Conservation (phyloP, 2,329 filamentous ascomycete genomes). For the Clathrospora elynae region DNA sequence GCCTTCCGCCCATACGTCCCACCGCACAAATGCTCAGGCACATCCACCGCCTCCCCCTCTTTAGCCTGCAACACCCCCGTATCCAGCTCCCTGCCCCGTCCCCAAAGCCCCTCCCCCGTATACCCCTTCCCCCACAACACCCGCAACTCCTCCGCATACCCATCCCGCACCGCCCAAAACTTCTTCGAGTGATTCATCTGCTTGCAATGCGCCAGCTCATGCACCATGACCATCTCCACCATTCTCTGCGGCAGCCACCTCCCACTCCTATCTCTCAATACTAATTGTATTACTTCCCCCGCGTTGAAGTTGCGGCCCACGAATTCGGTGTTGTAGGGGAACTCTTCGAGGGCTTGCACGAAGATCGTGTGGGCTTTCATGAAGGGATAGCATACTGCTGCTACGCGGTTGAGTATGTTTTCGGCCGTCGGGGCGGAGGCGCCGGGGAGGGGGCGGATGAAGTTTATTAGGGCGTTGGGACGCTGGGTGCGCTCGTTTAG, state of each 20-base stretch:
- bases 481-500: slow-evolving; percentile 76
- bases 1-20: slow-evolving; percentile 70
- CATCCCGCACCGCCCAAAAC: slow-evolving; percentile 81
- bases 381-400: slow-evolving; percentile 74
- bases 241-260: slow-evolving; percentile 80
- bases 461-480: slow-evolving; percentile 78
- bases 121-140: slow-evolving; percentile 72
- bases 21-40: slow-evolving; percentile 72
- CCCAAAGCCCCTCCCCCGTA: slow-evolving; percentile 84
- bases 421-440: slow-evolving; percentile 45
- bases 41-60: slow-evolving; percentile 32
- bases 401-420: slow-evolving; percentile 46
- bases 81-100: slow-evolving; percentile 67
- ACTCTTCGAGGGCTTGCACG: slow-evolving; percentile 72
- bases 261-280: slow-evolving; percentile 69
- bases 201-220: slow-evolving; percentile 84
- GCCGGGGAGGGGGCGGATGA: slow-evolving; percentile 79
- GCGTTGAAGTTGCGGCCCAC: slow-evolving; percentile 89
- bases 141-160: slow-evolving; percentile 73
- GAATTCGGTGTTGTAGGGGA: slow-evolving; percentile 79
- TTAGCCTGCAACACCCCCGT: slow-evolving; percentile 47
- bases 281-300: slow-evolving; percentile 84
- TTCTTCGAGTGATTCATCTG: slow-evolving; percentile 87
- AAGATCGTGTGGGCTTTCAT: slow-evolving; percentile 55
- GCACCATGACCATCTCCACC: slow-evolving; percentile 95